Conservation (phyloP, 1,284 basidiomycete genomes). For the Moesziomyces sp. region DNA sequence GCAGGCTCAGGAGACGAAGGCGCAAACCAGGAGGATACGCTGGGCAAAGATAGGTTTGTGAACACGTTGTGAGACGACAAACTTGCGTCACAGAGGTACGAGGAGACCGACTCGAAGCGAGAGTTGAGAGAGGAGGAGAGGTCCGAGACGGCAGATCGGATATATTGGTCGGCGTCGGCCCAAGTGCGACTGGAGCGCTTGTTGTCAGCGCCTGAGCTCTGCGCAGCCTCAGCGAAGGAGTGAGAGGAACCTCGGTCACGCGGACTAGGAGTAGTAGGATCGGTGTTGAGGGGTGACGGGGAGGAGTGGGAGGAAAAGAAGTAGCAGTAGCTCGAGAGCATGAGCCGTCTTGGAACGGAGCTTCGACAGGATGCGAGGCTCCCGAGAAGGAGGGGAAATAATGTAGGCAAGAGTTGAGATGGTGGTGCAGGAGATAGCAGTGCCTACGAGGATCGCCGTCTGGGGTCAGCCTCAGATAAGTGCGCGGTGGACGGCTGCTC, state of each 20-base stretch:
- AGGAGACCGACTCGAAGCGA: conserved; percentile 6
- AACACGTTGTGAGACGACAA: neutral
- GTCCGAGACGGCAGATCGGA: conserved; percentile 6
- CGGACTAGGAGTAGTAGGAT: neutral
- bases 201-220: neutral
- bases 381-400: neutral
- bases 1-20: neutral
- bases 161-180: neutral
- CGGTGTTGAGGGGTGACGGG: conserved; percentile 4
- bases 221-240: neutral
- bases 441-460: too few relatives aligned
- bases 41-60: neutral
- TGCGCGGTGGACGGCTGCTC: too few relatives aligned
- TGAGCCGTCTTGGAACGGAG: neutral
- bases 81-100: conserved; percentile 1
- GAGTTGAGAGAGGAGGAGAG: conserved; percentile 4
- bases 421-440: neutral
- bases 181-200: neutral
- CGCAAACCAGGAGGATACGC: conserved; percentile 19
- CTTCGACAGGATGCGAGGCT: neutral
- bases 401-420: neutral
- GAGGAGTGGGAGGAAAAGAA: conserved; percentile 33
- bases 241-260: neutral
- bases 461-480: too few relatives aligned
- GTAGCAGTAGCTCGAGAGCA: conserved; percentile 37